These are phyloP conservation scores for Camellia oleifera DNA, from an alignment of 179 eudicot genomes.

Conservation along the genomic window DNA sequence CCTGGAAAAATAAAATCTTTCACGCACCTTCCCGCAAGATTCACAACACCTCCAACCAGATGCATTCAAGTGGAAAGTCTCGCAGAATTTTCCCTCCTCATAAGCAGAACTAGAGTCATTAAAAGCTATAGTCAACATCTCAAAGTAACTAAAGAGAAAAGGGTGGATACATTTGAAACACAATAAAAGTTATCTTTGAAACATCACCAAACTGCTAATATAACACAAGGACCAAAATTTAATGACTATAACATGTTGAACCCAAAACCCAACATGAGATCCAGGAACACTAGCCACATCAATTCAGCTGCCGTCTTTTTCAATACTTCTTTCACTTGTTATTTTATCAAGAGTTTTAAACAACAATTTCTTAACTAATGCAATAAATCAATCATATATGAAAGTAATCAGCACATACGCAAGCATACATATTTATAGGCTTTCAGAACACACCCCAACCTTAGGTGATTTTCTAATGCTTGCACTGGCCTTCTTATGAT, in stretches of 20 bases:
- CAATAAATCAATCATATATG: not conserved
- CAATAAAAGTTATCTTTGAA: not conserved
- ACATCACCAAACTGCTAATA: not conserved
- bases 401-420: not conserved
- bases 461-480: not conserved
- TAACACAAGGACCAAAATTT: not conserved
- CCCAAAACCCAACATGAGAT: not conserved
- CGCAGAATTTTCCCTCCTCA: slow-evolving; percentile 81
- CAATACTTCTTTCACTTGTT: not conserved
- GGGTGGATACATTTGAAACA: not conserved
- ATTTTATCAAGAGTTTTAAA: not conserved
- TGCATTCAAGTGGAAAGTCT: slow-evolving; percentile 57
- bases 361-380: not conserved
- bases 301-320: not conserved
- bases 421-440: not conserved
- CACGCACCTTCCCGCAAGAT: slow-evolving; percentile 73
- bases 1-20: not conserved
- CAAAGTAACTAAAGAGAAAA: not conserved
- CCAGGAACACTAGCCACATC: not conserved
- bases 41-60: slow-evolving; percentile 91
- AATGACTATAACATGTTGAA: not conserved
- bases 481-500: not conserved
- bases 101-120: slow-evolving; percentile 48
- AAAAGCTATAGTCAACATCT: not conserved
- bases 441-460: not conserved